Conservation (phyloP, 331 rosid genomes). For the Malus hybrid region DNA sequence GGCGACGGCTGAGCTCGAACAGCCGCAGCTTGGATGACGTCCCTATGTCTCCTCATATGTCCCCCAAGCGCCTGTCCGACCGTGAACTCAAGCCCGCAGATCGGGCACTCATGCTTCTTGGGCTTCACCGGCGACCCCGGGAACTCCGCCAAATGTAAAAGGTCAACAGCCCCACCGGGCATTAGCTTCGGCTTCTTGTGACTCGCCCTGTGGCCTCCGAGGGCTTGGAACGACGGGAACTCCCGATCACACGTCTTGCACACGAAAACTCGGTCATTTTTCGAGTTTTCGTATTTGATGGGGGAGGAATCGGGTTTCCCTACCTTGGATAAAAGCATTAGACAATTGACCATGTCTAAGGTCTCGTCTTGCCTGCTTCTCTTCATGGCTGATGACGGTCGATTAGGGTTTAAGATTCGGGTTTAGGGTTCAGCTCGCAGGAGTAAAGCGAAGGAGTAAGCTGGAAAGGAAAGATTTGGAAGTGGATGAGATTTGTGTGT, state of each 20-base stretch:
- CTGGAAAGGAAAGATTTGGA: not conserved
- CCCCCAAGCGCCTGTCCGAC: slow-evolving; percentile 94
- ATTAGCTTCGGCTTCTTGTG: slow-evolving; percentile 54
- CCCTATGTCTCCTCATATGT: slow-evolving; percentile 81
- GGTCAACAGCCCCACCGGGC: slow-evolving; percentile 1
- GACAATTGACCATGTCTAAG: slow-evolving; percentile 29
- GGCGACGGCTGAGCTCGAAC: not conserved
- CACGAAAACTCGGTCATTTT: not conserved
- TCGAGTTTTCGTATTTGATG: not conserved
- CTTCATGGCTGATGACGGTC: slow-evolving; percentile 30
- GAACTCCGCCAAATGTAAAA: not conserved
- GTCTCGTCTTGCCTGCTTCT: slow-evolving; percentile 37
- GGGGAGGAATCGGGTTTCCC: slow-evolving; percentile 11
- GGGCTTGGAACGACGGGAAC: slow-evolving; percentile 74
- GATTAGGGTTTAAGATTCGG: not conserved
- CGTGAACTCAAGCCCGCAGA: slow-evolving; percentile 63
- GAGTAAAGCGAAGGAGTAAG: not conserved
- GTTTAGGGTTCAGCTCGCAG: not conserved
- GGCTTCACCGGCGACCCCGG: slow-evolving; percentile 21
- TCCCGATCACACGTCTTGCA: slow-evolving; percentile 49
- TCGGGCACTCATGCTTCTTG: slow-evolving; percentile 49
- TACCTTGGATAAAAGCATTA: slow-evolving; percentile 43
- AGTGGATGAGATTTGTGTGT: not conserved
- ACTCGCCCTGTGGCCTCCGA: slow-evolving; percentile 89
- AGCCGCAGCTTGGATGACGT: not conserved